Percentiles rank a stretch among this genome's conserved stretches.
phyloP scores from a whole-genome alignment of 148 eudicot species.

The Rhododendron vialii region DNA sequence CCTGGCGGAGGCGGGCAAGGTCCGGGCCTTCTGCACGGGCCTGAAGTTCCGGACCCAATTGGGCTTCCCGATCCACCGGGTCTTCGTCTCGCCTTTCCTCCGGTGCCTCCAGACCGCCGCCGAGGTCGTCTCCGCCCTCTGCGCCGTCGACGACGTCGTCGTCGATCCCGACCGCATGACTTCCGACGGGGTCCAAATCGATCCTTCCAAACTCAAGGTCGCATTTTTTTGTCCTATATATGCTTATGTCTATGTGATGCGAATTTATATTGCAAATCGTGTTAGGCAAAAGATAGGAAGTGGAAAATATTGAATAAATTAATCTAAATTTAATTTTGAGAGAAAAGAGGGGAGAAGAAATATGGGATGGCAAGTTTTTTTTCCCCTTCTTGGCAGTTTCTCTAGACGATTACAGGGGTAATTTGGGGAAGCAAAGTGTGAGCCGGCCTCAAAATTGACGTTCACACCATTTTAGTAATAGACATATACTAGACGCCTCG shows the following conservation, averaged over 20 bases:
- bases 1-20: constrained; percentile 40
- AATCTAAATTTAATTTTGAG: neutral
- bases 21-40: constrained; percentile 54
- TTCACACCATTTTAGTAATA: no score
- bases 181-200: constrained; percentile 35
- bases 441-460: no score
- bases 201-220: constrained; percentile 68
- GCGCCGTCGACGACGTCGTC: constrained; percentile 26
- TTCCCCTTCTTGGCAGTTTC: neutral
- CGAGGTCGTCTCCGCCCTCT: constrained; percentile 53
- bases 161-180: constrained; percentile 10
- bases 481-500: no score
- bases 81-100: constrained; percentile 74
- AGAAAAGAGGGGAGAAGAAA: neutral
- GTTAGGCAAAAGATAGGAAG: neutral
- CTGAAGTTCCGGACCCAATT: constrained; percentile 32
- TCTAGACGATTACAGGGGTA: neutral
- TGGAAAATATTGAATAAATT: neutral
- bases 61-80: constrained; percentile 66
- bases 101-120: constrained; percentile 80
- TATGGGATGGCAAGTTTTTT: neutral
- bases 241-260: neutral
- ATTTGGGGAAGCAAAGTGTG: no score
- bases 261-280: neutral
- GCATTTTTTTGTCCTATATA: neutral